Base-by-base conservation (phyloP, 23 red algal genomes). In the Agarophyton chilense region DNA sequence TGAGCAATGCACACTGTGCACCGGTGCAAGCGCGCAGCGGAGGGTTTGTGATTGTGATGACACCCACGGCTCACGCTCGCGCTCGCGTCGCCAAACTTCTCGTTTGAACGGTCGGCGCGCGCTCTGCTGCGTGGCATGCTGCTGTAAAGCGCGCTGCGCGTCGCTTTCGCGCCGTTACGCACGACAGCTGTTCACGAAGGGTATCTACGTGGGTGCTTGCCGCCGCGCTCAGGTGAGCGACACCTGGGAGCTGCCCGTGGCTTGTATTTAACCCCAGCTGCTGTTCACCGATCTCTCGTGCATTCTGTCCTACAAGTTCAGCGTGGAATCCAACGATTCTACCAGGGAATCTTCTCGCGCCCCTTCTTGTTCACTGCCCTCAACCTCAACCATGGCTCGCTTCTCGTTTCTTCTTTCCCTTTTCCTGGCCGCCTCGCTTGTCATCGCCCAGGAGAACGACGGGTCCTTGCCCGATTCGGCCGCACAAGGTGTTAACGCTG, bases 401-500 rank as follows among this genome's bases (percentile, higher is more conserved):
- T 58, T 58, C 55, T 58, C 29, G 55, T 28, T 58, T 2, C 12
- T 58, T 21, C 19, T 58, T 2, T 21, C 55, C 55, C 11, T 58
- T 2, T 58, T 26, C 55, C 4, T 58, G 55, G n/a, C 22, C 22
- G 2, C 17, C 22, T 4, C 12, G 55, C 55, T 58, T 2, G 55
- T 58, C 4, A 21, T 21, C 55, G 55, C 55, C 22, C 3, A 26
- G n/a, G 55, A 58, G 3, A 33, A 26, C 64, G 64, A 70, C 18
- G 64, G 21, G 38, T 33, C 64, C 17, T 19, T 88, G 36, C 66
- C 83, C 26, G 25, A 33, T 24, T 75, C 66, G 28, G 83, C 71
- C 5, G 83, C 83, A 8, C 13, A 73, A 32, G 49, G 47, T 34
- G 83, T 88, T 17, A 66, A 88, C 32, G 66, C 83, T 49, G 52